Conservation (phyloP, 1,139 yeast genomes). For the Blastobotrys indianensis region DNA sequence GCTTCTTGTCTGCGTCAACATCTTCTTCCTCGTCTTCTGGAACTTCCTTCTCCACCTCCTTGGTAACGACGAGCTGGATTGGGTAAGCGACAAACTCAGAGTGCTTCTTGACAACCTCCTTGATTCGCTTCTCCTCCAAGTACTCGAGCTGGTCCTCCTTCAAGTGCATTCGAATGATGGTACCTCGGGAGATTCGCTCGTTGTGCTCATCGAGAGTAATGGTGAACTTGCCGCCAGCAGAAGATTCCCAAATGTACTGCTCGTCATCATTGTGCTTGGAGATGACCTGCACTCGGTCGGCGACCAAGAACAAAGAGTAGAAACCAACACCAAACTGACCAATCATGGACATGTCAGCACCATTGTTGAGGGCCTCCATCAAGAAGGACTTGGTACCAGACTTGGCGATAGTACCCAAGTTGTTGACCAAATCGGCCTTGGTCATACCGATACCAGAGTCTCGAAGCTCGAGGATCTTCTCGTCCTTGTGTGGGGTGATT, state of each 20-base stretch:
- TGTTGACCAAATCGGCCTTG: conserved; percentile 97
- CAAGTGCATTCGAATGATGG: conserved; percentile 89
- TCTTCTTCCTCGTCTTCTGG: conserved; percentile 60
- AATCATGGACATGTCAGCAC: conserved; percentile 99
- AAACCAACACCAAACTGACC: conserved; percentile 99
- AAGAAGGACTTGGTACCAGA: conserved; percentile 96
- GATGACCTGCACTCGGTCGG: conserved; percentile 97
- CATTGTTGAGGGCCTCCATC: conserved; percentile 98
- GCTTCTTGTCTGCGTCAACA: conserved; percentile 55
- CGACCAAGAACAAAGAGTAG: conserved; percentile 98
- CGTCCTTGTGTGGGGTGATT: conserved; percentile 93
- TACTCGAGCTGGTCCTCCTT: conserved; percentile 99
- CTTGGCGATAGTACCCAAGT: conserved; percentile 99
- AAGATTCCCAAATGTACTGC: conserved; percentile 99
- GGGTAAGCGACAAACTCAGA: conserved; percentile 99
- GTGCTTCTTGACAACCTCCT: conserved; percentile 99
- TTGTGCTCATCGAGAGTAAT: conserved; percentile 81
- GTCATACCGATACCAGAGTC: conserved; percentile 99
- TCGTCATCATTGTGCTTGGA: conserved; percentile 99
- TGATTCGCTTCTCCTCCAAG: conserved; percentile 98
- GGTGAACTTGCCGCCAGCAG: conserved; percentile 99
- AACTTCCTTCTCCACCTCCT: conserved; percentile 96
- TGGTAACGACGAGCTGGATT: conserved; percentile 95
- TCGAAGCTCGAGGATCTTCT: conserved; percentile 91
- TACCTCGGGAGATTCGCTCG: conserved; percentile 91